These are phyloP conservation scores for Sorghum bicolor DNA, from an alignment of 176 grass and related monocot species.

Conservation along the genomic window Sorghum_bicolor_NCBIv3 NC_012870.2:62057501-62058000, in stretches of 20 bases:
- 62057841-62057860: not conserved
- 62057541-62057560: constrained; percentile 48
- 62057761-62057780: constrained; percentile 82
- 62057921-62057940: not conserved
- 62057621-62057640: constrained; percentile 37
- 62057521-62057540: not conserved
- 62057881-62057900: not conserved
- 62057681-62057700: constrained; percentile 79
- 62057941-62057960: not conserved
- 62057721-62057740: constrained; percentile 92
- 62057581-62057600: constrained; percentile 44
- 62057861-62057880: not conserved
- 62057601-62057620: constrained; percentile 26
- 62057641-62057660: constrained; percentile 40
- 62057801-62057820: constrained; percentile 40
- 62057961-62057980: not conserved
- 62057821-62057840: not conserved
- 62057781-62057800: constrained; percentile 98
- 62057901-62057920: not conserved
- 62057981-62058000: not conserved
- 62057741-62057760: constrained; percentile 84
- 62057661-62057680: constrained; percentile 49
- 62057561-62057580: constrained; percentile 46
- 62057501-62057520: not conserved
- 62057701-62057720: constrained; percentile 93